phyloP scores from a whole-genome alignment of 345 rosid genomes.

The Carallia brachiata region DNA sequence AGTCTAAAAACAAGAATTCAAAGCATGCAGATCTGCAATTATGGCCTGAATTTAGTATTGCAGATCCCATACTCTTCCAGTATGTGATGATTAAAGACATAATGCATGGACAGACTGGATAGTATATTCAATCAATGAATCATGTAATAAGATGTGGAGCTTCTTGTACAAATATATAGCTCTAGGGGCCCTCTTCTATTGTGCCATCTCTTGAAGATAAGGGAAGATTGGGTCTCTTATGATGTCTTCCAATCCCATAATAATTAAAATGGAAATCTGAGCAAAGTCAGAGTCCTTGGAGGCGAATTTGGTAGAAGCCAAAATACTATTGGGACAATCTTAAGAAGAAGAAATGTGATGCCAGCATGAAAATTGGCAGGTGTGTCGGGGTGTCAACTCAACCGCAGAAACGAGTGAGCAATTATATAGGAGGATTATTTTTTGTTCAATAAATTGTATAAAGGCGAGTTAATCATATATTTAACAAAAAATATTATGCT shows the following conservation, averaged over 20 bases:
- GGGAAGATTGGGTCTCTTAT: neutral
- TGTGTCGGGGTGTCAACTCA: slow-evolving; percentile 19
- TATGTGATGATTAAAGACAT: slow-evolving; percentile 1
- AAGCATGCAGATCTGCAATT: neutral
- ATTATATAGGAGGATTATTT: neutral
- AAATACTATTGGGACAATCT: neutral
- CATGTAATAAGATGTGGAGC: slow-evolving; percentile 15
- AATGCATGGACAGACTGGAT: slow-evolving; percentile 31
- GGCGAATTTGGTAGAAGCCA: neutral
- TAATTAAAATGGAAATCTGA: neutral
- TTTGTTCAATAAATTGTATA: too few species aligned
- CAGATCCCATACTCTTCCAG: slow-evolving; percentile 2
- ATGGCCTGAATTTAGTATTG: neutral
- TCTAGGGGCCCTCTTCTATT: slow-evolving; percentile 5
- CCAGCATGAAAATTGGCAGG: slow-evolving; percentile 1
- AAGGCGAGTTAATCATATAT: too few species aligned
- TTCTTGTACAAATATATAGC: slow-evolving; percentile 6
- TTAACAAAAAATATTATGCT: too few species aligned
- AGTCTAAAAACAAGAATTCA: too few species aligned
- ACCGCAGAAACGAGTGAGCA: neutral
- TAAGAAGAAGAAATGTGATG: neutral
- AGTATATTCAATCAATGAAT: slow-evolving; percentile 10
- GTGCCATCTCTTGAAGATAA: slow-evolving; percentile 16
- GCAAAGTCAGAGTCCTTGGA: neutral
- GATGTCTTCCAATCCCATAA: neutral